phyloP scores from a whole-genome alignment of 2,329 filamentous ascomycete species.

The Ophiostoma quercus region DNA sequence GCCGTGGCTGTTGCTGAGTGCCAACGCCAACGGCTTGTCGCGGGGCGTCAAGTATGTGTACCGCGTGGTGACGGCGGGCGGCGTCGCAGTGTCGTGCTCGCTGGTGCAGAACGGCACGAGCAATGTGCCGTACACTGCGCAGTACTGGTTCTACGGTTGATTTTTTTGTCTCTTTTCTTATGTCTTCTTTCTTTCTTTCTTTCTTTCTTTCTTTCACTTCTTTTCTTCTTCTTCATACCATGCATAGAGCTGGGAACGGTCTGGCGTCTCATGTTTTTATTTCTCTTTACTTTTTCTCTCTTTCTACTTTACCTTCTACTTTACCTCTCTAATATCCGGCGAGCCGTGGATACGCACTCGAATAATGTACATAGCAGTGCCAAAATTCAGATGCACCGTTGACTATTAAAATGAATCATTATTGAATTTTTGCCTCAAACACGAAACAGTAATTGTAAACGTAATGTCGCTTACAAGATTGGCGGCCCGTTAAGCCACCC shows the following conservation, averaged over 20 bases:
- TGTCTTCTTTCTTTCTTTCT: slow-evolving; percentile 18
- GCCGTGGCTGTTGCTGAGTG: slow-evolving; percentile 48
- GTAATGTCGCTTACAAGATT: not conserved
- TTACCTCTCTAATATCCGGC: not conserved
- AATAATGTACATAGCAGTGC: not conserved
- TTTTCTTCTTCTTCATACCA: not conserved
- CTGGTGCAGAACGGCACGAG: slow-evolving; percentile 38
- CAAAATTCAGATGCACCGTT: not conserved
- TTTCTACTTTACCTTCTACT: not conserved
- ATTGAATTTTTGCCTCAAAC: too few relatives aligned
- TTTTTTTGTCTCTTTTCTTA: slow-evolving; percentile 2
- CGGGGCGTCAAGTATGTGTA: slow-evolving; percentile 44
- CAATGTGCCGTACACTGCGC: slow-evolving; percentile 53
- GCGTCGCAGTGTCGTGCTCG: slow-evolving; percentile 42
- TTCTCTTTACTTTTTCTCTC: not conserved
- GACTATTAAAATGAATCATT: not conserved
- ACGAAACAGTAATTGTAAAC: too few relatives aligned
- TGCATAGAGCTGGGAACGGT: not conserved
- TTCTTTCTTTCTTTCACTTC: not conserved
- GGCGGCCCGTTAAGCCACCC: not conserved
- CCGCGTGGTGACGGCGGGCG: slow-evolving; percentile 52
- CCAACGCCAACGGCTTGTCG: slow-evolving; percentile 30
- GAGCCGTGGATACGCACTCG: not conserved
- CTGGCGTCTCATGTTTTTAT: not conserved
- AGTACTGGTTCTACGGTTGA: slow-evolving; percentile 53